phyloP scores from a whole-genome alignment of 2,329 filamentous ascomycete species.

The Septoria petroselini region DNA sequence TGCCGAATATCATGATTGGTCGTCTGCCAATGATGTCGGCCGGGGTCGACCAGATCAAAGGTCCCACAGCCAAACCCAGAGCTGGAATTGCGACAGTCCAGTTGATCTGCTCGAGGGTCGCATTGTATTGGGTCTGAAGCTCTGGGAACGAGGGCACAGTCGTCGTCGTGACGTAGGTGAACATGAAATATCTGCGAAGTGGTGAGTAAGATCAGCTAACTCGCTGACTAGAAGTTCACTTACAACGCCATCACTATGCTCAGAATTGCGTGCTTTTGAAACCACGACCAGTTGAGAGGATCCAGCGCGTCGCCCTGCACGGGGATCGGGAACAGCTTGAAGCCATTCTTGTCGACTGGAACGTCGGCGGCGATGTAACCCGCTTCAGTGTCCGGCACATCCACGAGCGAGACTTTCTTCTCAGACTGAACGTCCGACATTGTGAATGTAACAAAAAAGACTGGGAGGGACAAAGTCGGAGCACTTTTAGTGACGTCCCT shows the following conservation, averaged over 20 bases:
- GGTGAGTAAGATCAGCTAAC: neutral
- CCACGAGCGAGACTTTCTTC: constrained; percentile 14
- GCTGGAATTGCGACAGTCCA: constrained; percentile 26
- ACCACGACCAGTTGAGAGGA: constrained; percentile 21
- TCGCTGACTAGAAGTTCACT: neutral
- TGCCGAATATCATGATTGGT: constrained; percentile 23
- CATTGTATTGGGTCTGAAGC: constrained; percentile 20
- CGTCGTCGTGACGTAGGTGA: constrained; percentile 25
- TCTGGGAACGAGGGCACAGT: constrained; percentile 22
- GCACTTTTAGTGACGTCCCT: neutral
- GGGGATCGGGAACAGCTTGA: constrained; percentile 19
- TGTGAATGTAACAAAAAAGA: neutral
- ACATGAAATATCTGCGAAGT: constrained; percentile 22
- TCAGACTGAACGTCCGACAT: constrained; percentile 14
- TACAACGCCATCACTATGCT: constrained; percentile 22
- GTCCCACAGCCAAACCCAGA: constrained; percentile 18
- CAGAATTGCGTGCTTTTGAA: constrained; percentile 22
- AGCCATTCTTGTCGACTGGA: constrained; percentile 22
- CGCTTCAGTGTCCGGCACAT: constrained; percentile 13
- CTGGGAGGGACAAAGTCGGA: neutral
- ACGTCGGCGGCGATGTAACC: constrained; percentile 15
- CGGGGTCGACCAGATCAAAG: constrained; percentile 22
- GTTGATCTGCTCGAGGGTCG: constrained; percentile 22
- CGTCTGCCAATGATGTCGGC: constrained; percentile 24
- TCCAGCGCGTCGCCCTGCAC: constrained; percentile 20